A percentile compares a stretch with the other conserved stretches of the same genome.
These are phyloP conservation scores for Entomortierella chlamydospora DNA, from an alignment of 192 early-diverging fungal species.

Conservation along the genomic window DNA sequence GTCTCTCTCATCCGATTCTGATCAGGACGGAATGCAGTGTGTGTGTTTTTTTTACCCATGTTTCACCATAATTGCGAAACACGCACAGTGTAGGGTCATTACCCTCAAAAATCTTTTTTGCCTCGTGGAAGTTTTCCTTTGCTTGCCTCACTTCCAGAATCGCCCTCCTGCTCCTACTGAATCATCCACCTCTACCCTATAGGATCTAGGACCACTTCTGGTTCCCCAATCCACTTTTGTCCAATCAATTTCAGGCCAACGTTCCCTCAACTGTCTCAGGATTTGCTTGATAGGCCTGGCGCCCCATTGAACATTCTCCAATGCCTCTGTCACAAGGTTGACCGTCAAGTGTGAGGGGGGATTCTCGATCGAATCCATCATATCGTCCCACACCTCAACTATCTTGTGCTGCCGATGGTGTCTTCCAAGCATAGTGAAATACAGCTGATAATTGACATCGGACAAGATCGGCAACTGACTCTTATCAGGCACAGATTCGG, in stretches of 20 bases:
- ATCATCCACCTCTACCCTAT: conserved; percentile 2
- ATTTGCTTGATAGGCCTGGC: conserved; percentile 31
- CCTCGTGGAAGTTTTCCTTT: too few species aligned
- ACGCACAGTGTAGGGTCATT: too few species aligned
- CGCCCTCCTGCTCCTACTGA: conserved; percentile 37
- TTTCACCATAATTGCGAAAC: too few species aligned
- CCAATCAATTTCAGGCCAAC: conserved; percentile 33
- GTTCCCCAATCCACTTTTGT: background rate
- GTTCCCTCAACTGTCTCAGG: conserved; percentile 14
- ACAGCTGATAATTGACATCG: conserved; percentile 29
- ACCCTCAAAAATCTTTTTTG: too few species aligned
- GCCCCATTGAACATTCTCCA: conserved; percentile 51
- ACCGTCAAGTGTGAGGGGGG: conserved; percentile 19
- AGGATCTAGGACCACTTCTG: background rate
- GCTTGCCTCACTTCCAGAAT: conserved; percentile 46
- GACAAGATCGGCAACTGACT: background rate
- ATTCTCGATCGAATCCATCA: conserved; percentile 22
- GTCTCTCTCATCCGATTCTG: too few species aligned
- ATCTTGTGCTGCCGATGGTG: conserved; percentile 48
- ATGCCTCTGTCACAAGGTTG: conserved; percentile 26
- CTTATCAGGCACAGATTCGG: background rate
- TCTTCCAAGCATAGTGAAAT: conserved; percentile 35
- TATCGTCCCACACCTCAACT: conserved; percentile 39
- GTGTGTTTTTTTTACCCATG: too few species aligned
- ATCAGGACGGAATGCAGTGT: too few species aligned